These are phyloP conservation scores for Fusarium incarnatum DNA, from an alignment of 2,329 filamentous ascomycete species.

Conservation along the genomic window DNA sequence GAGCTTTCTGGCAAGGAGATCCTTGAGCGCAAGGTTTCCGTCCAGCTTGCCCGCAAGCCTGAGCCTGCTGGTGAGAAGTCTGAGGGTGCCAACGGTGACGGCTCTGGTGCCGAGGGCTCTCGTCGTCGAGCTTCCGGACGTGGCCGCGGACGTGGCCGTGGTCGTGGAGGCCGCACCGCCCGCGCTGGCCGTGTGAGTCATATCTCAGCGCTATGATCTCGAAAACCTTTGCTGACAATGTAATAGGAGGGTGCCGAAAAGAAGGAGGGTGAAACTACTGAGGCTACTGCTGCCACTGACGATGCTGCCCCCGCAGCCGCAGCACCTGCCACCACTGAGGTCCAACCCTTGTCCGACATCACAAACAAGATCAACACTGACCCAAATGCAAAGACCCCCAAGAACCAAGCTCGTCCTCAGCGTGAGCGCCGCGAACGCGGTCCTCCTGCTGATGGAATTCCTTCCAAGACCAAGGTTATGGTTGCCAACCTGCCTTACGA, in stretches of 20 bases:
- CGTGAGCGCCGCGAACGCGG: constrained; percentile 83
- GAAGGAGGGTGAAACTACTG: constrained; percentile 59
- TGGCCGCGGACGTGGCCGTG: constrained; percentile 76
- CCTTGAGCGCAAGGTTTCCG: constrained; percentile 97
- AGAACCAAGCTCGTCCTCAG: constrained; percentile 64
- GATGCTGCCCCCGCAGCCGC: constrained; percentile 57
- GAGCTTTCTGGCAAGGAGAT: constrained; percentile 98
- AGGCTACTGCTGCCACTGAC: constrained; percentile 58
- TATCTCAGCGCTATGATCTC: constrained; percentile 1
- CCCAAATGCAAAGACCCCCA: constrained; percentile 69
- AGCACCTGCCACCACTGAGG: constrained; percentile 63
- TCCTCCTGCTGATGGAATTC: constrained; percentile 94
- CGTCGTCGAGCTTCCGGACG: constrained; percentile 72
- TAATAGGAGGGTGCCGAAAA: constrained; percentile 54
- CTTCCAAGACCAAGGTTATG: constrained; percentile 99
- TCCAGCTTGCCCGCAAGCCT: constrained; percentile 97
- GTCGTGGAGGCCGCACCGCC: constrained; percentile 73
- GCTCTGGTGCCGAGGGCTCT: constrained; percentile 73
- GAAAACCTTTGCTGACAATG: constrained; percentile 19
- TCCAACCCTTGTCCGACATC: constrained; percentile 70
- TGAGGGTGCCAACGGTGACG: constrained; percentile 82
- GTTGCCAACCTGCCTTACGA: constrained; percentile 99
- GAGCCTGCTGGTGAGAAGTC: constrained; percentile 83
- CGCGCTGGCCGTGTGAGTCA: constrained; percentile 64
- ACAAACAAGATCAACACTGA: constrained; percentile 69